Percentiles rank a stretch among this genome's conserved stretches.
Conservation (phyloP, 78 protist genomes). For the Parvularia atlantis region DNA sequence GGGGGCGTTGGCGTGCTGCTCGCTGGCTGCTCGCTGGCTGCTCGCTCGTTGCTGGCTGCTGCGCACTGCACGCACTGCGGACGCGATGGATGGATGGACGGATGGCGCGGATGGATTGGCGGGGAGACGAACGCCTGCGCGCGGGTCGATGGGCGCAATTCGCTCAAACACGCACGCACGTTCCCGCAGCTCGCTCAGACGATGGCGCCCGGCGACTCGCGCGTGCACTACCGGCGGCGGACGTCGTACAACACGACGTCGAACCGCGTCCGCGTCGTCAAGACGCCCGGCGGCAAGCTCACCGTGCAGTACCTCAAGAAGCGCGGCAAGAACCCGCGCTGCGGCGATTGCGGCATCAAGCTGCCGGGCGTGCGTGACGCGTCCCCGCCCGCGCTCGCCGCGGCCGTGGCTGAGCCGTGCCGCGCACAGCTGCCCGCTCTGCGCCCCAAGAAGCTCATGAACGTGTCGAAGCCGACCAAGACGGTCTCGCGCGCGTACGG, state of each 20-base stretch:
- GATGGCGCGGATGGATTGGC: no score
- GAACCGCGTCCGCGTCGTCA: slow-evolving; percentile 53
- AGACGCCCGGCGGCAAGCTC: slow-evolving; percentile 69
- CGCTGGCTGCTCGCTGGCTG: no score
- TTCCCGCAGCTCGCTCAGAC: no score
- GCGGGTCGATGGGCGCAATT: no score
- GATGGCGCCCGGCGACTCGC: no score
- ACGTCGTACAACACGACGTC: slow-evolving; percentile 60
- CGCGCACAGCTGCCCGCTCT: slow-evolving; percentile 36
- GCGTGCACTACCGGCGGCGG: slow-evolving; percentile 71
- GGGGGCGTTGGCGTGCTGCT: no score
- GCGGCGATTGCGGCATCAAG: slow-evolving; percentile 72
- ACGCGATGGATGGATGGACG: no score
- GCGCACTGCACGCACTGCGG: no score
- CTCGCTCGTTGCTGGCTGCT: no score
- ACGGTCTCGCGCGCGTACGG: slow-evolving; percentile 89
- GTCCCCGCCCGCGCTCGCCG: neutral
- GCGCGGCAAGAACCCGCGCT: slow-evolving; percentile 53
- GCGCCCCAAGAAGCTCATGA: slow-evolving; percentile 50
- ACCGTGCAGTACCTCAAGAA: slow-evolving; percentile 67
- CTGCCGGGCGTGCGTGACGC: slow-evolving; percentile 58
- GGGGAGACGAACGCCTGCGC: no score
- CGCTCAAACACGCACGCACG: no score
- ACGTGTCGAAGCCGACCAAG: slow-evolving; percentile 59
- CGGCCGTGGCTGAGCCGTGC: no score